Percentiles rank a stretch among this genome's conserved stretches.
phyloP scores from a whole-genome alignment of 768 basidiomycete genomes.

The Russula foetens region DNA sequence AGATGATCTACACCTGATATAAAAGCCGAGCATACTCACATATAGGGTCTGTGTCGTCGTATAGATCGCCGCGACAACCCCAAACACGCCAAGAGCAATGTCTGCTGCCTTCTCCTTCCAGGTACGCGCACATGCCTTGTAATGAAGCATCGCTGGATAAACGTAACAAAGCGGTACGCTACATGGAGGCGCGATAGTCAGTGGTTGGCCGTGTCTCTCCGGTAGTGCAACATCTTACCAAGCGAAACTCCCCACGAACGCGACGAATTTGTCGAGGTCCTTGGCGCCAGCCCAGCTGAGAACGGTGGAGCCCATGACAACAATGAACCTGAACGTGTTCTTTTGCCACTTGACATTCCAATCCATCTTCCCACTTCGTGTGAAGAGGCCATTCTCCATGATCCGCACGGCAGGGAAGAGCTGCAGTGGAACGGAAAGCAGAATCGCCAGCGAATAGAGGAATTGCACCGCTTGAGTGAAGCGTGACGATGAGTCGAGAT shows the following conservation, averaged over 20 bases:
- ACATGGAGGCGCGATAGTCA: background rate
- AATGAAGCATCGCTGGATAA: constrained; percentile 90
- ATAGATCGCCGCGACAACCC: constrained; percentile 60
- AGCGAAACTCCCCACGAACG: constrained; percentile 88
- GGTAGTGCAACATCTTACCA: constrained; percentile 49
- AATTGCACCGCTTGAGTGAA: constrained; percentile 90
- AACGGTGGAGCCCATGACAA: constrained; percentile 73
- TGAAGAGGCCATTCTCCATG: constrained; percentile 92
- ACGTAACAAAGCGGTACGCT: constrained; percentile 92
- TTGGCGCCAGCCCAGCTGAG: constrained; percentile 76
- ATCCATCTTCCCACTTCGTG: constrained; percentile 76
- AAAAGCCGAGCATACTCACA: constrained; percentile 32
- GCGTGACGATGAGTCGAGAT: constrained; percentile 74
- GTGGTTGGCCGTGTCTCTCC: background rate
- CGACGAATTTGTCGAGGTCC: constrained; percentile 94
- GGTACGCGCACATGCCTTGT: constrained; percentile 76
- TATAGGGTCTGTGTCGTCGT: constrained; percentile 74
- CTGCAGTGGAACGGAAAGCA: constrained; percentile 87
- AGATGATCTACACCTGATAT: background rate
- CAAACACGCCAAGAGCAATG: constrained; percentile 69
- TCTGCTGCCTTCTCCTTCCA: constrained; percentile 57
- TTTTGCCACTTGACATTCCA: constrained; percentile 90
- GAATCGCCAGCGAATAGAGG: constrained; percentile 86
- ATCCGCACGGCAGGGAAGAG: constrained; percentile 98
- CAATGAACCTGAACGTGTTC: constrained; percentile 74